These are phyloP conservation scores for Russula compacta DNA, from an alignment of 768 basidiomycete genomes.

Conservation along the genomic window DNA sequence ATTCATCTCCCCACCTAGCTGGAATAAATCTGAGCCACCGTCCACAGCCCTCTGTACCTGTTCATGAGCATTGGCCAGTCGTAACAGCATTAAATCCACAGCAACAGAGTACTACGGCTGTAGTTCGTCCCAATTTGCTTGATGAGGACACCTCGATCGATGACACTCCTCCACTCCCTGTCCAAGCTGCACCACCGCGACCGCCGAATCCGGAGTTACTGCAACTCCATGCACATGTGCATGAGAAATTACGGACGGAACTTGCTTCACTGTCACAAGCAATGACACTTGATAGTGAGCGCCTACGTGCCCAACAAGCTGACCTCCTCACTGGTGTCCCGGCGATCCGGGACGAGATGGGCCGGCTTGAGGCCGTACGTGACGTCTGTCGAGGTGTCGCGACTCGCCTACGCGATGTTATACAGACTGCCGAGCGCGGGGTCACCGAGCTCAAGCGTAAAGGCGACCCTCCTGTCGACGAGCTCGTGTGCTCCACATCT, in stretches of 20 bases:
- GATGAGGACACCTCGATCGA: slow-evolving; percentile 43
- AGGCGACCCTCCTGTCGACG: slow-evolving; percentile 92
- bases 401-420: slow-evolving; percentile 50
- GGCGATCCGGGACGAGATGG: slow-evolving; percentile 95
- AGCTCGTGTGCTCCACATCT: slow-evolving; percentile 88
- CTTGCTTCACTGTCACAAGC: slow-evolving; percentile 61
- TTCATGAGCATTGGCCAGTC: slow-evolving; percentile 10
- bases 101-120: slow-evolving; percentile 15
- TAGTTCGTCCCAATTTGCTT: slow-evolving; percentile 46
- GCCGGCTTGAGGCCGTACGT: slow-evolving; percentile 81
- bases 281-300: slow-evolving; percentile 57
- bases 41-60: slow-evolving; percentile 7
- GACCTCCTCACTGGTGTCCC: slow-evolving; percentile 88
- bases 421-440: slow-evolving; percentile 62
- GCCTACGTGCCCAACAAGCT: slow-evolving; percentile 68
- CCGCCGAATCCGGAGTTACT: slow-evolving; percentile 88
- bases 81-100: slow-evolving; percentile 6
- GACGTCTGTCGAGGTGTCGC: slow-evolving; percentile 83
- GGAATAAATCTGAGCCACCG: slow-evolving; percentile 2
- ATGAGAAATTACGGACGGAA: slow-evolving; percentile 64
- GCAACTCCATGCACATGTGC: slow-evolving; percentile 66
- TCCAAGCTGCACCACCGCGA: slow-evolving; percentile 50
- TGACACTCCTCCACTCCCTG: slow-evolving; percentile 25
- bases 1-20: background rate
- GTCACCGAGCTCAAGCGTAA: slow-evolving; percentile 69